A percentile compares a stretch with the other conserved stretches of the same genome.
phyloP scores from a whole-genome alignment of 2,329 filamentous ascomycete genomes.

The Cercospora beticola region DNA sequence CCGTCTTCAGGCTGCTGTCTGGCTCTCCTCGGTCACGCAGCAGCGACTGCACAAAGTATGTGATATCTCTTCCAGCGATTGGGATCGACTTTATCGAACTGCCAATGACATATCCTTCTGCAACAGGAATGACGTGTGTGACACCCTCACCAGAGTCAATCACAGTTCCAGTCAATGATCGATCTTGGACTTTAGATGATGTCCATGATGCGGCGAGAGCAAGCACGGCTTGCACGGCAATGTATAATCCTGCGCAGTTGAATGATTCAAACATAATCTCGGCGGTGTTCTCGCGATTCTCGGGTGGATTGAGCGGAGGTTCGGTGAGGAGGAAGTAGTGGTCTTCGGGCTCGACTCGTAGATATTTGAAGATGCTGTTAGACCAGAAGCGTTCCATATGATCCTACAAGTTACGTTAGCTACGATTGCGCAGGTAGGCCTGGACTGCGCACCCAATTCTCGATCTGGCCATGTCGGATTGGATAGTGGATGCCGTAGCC shows the following conservation, averaged over 20 bases:
- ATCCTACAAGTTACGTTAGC: conserved; percentile 59
- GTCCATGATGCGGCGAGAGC: conserved; percentile 98
- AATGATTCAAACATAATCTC: conserved; percentile 99
- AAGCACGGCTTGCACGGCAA: conserved; percentile 95
- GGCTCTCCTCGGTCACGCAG: conserved; percentile 94
- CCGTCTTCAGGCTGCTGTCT: conserved; percentile 94
- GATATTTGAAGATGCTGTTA: conserved; percentile 99
- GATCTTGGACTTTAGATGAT: conserved; percentile 93
- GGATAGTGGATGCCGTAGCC: conserved; percentile 97
- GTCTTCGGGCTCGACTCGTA: conserved; percentile 96
- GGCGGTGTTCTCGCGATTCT: conserved; percentile 98
- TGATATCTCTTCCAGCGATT: conserved; percentile 96
- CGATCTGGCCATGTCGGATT: conserved; percentile 95
- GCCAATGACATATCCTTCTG: conserved; percentile 97
- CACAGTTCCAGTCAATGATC: conserved; percentile 93
- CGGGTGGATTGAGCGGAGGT: conserved; percentile 95
- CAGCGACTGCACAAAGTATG: conserved; percentile 96
- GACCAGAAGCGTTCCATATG: conserved; percentile 99
- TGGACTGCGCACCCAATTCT: conserved; percentile 76
- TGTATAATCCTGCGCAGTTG: conserved; percentile 98
- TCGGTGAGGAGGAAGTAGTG: conserved; percentile 98
- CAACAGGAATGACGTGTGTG: conserved; percentile 97
- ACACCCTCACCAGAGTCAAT: conserved; percentile 99
- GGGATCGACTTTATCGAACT: conserved; percentile 99
- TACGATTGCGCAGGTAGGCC: neutral